A percentile compares a stretch with the other conserved stretches of the same genome.
phyloP scores from a whole-genome alignment of 2,329 filamentous ascomycete genomes.

The Aspergillus spinulosporus region DNA sequence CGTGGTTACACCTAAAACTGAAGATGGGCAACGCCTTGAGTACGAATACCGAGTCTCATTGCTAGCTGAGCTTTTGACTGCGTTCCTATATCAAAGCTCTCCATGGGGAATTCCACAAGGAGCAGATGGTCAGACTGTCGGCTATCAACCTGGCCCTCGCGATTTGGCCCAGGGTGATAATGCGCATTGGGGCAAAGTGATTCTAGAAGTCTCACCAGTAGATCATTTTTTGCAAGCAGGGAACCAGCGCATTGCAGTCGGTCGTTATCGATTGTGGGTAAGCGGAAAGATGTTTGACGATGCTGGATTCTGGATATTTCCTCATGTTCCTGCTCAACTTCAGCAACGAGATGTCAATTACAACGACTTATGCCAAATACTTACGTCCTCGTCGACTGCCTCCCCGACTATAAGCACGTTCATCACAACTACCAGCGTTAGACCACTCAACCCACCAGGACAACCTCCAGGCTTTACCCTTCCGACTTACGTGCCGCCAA shows the following conservation, averaged over 20 bases:
- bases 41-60: neutral
- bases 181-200: neutral
- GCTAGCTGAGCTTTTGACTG: neutral
- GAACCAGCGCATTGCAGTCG: neutral
- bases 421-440: neutral
- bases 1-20: neutral
- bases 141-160: neutral
- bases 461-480: neutral
- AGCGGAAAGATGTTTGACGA: neutral
- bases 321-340: no score
- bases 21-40: neutral
- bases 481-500: neutral
- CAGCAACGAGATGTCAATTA: neutral
- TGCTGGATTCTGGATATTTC: neutral
- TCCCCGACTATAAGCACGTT: neutral
- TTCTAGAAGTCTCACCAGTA: neutral
- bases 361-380: neutral
- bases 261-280: neutral
- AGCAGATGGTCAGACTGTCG: neutral
- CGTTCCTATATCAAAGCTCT: neutral
- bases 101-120: neutral
- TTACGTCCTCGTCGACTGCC: no score
- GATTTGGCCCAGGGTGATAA: neutral
- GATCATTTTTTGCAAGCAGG: neutral
- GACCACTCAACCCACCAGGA: neutral